Base-by-base conservation (phyloP, 192 early-diverging fungal species). In the Backusella westeae region DNA sequence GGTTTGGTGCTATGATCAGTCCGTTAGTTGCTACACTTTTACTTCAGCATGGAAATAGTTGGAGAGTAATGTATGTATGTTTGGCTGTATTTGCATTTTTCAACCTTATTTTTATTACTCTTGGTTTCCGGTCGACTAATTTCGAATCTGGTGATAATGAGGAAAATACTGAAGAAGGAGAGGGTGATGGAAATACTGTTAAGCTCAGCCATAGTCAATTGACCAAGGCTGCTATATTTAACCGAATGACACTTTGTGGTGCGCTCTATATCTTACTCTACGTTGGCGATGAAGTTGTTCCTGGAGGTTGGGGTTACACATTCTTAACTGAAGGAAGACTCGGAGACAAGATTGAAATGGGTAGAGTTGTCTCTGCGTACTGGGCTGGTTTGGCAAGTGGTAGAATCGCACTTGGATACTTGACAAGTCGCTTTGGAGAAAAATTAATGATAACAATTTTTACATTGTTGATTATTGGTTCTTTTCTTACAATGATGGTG, bases 1-100 rank as follows among this genome's bases (percentile, higher is more conserved):
- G 77, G 29, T 8, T 71, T n/a, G 81, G 81, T 42, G 81, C 81
- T 14, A 34, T 76, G 41, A 66, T 82, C 34, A 77, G 81, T 52
- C 81, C 81, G 5, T 17, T 82, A 3, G 77, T 82, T 14, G 73
- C 49, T 35, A 75, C 74, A 21, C 26, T 59, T n/a, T 15, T 82
- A 6, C 29, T 82, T 15, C 69, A 69, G 19, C 17, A 65, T 8
- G 44, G 71, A 7, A 19, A 75, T 1, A 52, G 70, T 2, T 82
- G 81, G 81, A 71, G 35, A 70, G 71, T 46, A 1, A 65, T 67
- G 10, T 82, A 78, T 29, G 53, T 75, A 52, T 73, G 75, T 34
- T 38, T 81, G 21, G 21, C 38, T n/a, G 70, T 67, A 23, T 32
- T 77, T 9, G 49, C 80, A 26, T n/a, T 73, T 29, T 35, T 79